Conservation (phyloP, 495 filamentous ascomycete species). For the Lindgomyces ingoldianus region DNA sequence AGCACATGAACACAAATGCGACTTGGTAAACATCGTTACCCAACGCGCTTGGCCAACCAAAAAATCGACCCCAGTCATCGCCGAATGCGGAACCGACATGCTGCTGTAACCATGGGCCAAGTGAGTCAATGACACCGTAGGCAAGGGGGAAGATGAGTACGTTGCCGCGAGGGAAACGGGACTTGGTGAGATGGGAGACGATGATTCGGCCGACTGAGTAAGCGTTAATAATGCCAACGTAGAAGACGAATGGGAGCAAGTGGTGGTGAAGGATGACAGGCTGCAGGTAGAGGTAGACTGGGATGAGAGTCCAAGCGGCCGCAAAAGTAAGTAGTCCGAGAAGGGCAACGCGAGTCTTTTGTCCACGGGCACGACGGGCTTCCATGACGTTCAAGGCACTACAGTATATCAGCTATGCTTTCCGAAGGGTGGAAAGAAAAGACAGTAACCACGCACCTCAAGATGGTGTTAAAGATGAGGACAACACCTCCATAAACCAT, state of each 20-base stretch:
- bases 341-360: constrained; percentile 69
- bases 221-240: constrained; percentile 83
- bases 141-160: constrained; percentile 68
- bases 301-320: constrained; percentile 70
- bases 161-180: constrained; percentile 85
- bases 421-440: not conserved
- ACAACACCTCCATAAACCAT: constrained; percentile 86
- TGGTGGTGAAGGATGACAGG: constrained; percentile 78
- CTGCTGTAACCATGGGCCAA: constrained; percentile 63
- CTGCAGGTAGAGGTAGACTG: constrained; percentile 77
- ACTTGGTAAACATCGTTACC: constrained; percentile 76
- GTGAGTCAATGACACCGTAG: constrained; percentile 72
- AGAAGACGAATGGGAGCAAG: constrained; percentile 83
- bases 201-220: constrained; percentile 96
- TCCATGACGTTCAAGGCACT: constrained; percentile 81
- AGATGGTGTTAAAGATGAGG: constrained; percentile 77
- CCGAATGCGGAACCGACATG: constrained; percentile 49
- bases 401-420: constrained; percentile 1
- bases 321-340: constrained; percentile 80
- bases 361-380: constrained; percentile 69
- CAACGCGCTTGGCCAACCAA: constrained; percentile 79
- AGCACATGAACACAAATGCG: constrained; percentile 78
- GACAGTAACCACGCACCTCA: constrained; percentile 47
- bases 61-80: not conserved
- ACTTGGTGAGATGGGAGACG: constrained; percentile 82